A percentile compares a stretch with the other conserved stretches of the same genome.
Conservation (phyloP, 225 moss, liverwort and hornwort species). For the Antitrichia curtipendula region DNA sequence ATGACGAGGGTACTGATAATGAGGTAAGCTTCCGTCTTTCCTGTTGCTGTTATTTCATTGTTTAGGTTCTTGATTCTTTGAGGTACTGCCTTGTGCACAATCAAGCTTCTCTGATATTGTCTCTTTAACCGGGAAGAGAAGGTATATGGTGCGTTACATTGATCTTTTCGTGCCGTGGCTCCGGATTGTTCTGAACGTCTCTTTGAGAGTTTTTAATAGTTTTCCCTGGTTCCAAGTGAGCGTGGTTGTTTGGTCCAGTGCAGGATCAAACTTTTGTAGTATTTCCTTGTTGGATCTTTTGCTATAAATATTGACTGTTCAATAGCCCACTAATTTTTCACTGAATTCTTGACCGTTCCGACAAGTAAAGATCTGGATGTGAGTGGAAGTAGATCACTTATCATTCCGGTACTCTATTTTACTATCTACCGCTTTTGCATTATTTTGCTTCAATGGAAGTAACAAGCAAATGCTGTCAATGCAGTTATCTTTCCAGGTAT, state of each 20-base stretch:
- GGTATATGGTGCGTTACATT: no score
- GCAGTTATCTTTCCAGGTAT: conserved; percentile 51
- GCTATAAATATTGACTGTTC: not conserved
- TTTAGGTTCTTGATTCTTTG: not conserved
- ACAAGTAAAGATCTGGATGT: not conserved
- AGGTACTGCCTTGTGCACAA: not conserved
- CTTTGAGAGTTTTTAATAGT: not conserved
- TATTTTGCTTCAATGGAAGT: not conserved
- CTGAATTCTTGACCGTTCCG: not conserved
- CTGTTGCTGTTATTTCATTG: not conserved
- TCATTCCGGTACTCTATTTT: not conserved
- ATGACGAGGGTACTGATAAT: conserved; percentile 45
- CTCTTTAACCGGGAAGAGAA: not conserved
- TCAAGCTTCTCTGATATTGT: not conserved
- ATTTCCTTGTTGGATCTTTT: not conserved
- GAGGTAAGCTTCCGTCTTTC: conserved; percentile 8
- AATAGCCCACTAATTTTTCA: no score
- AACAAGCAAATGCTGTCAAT: not conserved
- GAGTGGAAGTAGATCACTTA: not conserved
- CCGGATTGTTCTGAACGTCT: not conserved
- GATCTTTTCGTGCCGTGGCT: not conserved
- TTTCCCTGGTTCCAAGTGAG: not conserved
- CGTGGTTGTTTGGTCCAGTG: not conserved
- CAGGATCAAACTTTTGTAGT: not conserved
- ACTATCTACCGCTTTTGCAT: not conserved